A percentile compares a stretch with the other conserved stretches of the same genome.
phyloP scores from a whole-genome alignment of 1,284 basidiomycete species.

The Ganoderma meredithae region DNA sequence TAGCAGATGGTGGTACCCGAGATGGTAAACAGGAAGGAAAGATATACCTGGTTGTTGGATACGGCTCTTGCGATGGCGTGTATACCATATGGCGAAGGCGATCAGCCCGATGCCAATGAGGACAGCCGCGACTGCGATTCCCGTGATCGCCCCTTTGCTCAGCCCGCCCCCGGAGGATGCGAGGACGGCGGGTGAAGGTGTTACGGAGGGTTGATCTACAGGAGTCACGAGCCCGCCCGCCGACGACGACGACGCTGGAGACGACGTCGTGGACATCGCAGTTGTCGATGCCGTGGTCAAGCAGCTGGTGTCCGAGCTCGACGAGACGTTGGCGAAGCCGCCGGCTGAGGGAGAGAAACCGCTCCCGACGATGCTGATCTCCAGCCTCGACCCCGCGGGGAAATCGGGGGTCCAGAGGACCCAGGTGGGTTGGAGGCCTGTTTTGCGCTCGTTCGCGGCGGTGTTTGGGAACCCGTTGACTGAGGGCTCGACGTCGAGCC shows the following conservation, averaged over 20 bases:
- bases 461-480: too few relatives aligned
- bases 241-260: neutral
- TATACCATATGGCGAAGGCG: neutral
- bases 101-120: conserved; percentile 3
- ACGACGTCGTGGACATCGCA: neutral
- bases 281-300: neutral
- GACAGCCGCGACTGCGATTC: neutral
- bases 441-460: conserved; percentile 75
- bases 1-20: too few relatives aligned
- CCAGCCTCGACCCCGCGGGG: neutral
- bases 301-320: neutral
- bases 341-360: neutral
- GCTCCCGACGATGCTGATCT: neutral
- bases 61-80: neutral
- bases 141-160: conserved; percentile 1
- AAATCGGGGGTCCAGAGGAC: conserved; percentile 1
- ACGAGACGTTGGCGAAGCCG: neutral
- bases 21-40: neutral
- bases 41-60: neutral
- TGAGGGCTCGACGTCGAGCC: conserved; percentile 14
- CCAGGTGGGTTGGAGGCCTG: conserved; percentile 53
- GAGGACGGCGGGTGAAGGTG: neutral
- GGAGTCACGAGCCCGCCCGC: neutral
- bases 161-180: neutral
- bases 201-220: neutral